A percentile compares a stretch with the other conserved stretches of the same genome.
Evolutionary conservation across 495 filamentous ascomycete genomes (phyloP).

Genomic region (Neurospora sublineolata): DNA sequence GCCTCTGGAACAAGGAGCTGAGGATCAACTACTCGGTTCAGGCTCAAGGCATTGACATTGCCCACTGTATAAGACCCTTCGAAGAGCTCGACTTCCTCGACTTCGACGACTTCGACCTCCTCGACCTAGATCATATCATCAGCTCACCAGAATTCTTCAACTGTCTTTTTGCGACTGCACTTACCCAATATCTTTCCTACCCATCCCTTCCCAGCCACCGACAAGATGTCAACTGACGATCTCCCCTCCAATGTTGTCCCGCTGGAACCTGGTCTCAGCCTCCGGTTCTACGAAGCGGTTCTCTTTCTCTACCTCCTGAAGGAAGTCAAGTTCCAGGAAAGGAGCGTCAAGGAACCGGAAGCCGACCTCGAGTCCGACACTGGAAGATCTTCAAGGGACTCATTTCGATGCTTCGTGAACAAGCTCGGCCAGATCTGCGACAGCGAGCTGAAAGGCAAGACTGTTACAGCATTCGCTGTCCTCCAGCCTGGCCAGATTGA

Average conservation of each 20-base stretch:
- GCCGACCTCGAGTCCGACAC: conserved; percentile 5
- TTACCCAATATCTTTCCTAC: not conserved
- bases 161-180: not conserved
- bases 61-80: not conserved
- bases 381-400: conserved; percentile 1
- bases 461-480: conserved; percentile 12
- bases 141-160: not conserved
- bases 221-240: not conserved
- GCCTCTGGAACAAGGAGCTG: not conserved
- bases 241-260: not conserved
- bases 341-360: not conserved
- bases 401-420: conserved; percentile 16
- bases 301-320: conserved; percentile 8
- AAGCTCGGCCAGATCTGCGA: conserved; percentile 20
- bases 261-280: conserved; percentile 2
- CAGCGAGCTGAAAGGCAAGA: conserved; percentile 5
- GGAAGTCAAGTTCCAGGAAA: not conserved
- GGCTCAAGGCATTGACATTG: not conserved
- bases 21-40: not conserved
- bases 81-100: not conserved
- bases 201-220: not conserved
- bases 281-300: conserved; percentile 15
- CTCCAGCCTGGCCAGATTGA: conserved; percentile 11
- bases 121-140: not conserved
- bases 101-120: not conserved